Evolutionary conservation across 805 yeast species (phyloP), one percentile per base, ranked within the genome.

Genomic region (Wickerhamomyces hampshirensis): DNA sequence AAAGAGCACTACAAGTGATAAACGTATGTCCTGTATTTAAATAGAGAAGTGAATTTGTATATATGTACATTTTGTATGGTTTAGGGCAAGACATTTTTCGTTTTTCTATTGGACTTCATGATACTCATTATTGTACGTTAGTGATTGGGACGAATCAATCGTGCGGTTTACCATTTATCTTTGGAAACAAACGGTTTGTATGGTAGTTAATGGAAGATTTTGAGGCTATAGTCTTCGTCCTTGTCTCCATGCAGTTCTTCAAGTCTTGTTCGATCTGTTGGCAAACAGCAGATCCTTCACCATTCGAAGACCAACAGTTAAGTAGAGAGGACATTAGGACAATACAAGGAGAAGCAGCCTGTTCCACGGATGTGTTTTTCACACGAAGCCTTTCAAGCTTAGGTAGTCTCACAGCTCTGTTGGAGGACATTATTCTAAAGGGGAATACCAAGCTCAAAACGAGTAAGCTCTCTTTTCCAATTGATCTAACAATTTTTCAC

Each of bases 241-340:
- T 55, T 13, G 55, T 65, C 33, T 66, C 62, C 82, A 86, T 84
- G 57, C 96, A 89, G 11, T 62, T 61, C 54, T 85, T 85, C 56
- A 88, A 71, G 42, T 84, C 86, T 24, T 61, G 58, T 53, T 82
- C 94, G 31, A 85, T 61, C 6, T 65, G 67, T 17, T 71, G 66
- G 62, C 98, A 89, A 31, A 65, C 70, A 9, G 70, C 64, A 16
- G 81, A 66, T 42, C 93, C 89, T 60, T 87, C 95, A 33, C 94
- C 91, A 62, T 86, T 84, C 17, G 96, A 84, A 3, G 96, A 94
- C 98, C 98, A 89, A 65, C 98, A 89, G 69, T 84, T 85, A 49
- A 89, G 67, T 58, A 89, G 69, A 32, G 85, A 80, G 1, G 93
- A 80, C 89, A 89, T 84, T 45, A 83, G 64, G 38, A 85, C 87